These are phyloP conservation scores for Eucalyptus camaldulensis DNA, from an alignment of 345 rosid species.

Conservation along the genomic window DNA sequence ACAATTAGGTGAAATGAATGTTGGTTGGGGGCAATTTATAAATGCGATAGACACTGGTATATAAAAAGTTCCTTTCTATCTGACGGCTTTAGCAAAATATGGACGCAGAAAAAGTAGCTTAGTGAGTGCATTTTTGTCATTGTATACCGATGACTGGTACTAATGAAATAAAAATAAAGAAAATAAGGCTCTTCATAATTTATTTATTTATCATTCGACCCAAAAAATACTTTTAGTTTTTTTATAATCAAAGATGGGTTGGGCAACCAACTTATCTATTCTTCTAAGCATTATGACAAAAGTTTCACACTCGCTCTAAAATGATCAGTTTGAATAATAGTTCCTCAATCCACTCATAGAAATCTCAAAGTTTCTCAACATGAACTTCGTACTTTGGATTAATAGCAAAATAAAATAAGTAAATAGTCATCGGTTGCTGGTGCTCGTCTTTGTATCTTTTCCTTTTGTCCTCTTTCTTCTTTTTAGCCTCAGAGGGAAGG, in stretches of 20 bases:
- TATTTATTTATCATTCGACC: background rate
- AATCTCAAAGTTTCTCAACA: background rate
- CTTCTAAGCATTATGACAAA: background rate
- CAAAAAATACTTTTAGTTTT: background rate
- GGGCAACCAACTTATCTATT: background rate
- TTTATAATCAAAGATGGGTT: background rate
- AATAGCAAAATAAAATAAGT: background rate
- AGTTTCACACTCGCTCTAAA: background rate
- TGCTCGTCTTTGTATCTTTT: background rate
- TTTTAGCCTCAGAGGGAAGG: background rate
- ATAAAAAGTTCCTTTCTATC: background rate
- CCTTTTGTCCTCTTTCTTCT: background rate
- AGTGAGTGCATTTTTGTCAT: background rate
- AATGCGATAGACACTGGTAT: background rate
- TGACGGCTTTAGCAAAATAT: background rate
- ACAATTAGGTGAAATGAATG: background rate
- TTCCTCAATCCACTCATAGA: too few relatives aligned
- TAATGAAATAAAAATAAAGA: too few relatives aligned
- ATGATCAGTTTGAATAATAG: too few relatives aligned
- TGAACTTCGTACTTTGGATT: background rate
- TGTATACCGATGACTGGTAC: background rate
- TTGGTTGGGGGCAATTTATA: background rate
- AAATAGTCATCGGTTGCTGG: background rate
- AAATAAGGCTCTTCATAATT: background rate
- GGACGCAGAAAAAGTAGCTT: background rate